Conservation (phyloP, 2,329 filamentous ascomycete species). For the Xylaria hypoxylon region DNA sequence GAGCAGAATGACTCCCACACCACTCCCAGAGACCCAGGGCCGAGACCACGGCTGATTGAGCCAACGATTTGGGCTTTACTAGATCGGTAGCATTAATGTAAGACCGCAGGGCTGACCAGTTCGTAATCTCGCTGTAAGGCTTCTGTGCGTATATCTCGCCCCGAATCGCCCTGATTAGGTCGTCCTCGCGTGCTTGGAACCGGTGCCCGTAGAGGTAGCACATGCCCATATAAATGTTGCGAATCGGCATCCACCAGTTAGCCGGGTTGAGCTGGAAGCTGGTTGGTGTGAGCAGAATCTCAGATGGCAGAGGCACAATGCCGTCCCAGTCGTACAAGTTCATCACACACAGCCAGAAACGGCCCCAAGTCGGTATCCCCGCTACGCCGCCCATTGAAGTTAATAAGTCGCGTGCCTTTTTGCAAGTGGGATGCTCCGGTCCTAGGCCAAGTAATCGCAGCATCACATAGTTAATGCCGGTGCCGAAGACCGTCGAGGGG, state of each 20-base stretch:
- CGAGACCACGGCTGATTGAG: slow-evolving; percentile 8
- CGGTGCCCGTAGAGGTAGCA: slow-evolving; percentile 27
- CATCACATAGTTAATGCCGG: slow-evolving; percentile 23
- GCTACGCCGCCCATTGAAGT: slow-evolving; percentile 13
- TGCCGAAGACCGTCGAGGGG: slow-evolving; percentile 24
- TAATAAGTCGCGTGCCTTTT: slow-evolving; percentile 14
- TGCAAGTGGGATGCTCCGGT: slow-evolving; percentile 2
- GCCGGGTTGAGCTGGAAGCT: slow-evolving; percentile 18
- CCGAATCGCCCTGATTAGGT: slow-evolving; percentile 17
- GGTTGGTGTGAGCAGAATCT: slow-evolving; percentile 11
- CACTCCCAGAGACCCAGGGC: slow-evolving; percentile 12
- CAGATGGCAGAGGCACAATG: slow-evolving; percentile 23
- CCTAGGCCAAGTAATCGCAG: slow-evolving; percentile 16
- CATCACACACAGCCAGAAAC: slow-evolving; percentile 24
- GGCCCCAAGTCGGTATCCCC: slow-evolving; percentile 23
- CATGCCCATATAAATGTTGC: slow-evolving; percentile 24
- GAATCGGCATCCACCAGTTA: slow-evolving; percentile 26
- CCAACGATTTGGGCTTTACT: slow-evolving; percentile 8
- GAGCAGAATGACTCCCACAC: neutral
- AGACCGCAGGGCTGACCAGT: slow-evolving; percentile 16
- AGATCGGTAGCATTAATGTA: slow-evolving; percentile 10
- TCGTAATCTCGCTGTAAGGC: slow-evolving; percentile 8
- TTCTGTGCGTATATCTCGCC: slow-evolving; percentile 11
- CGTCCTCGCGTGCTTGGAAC: slow-evolving; percentile 10
- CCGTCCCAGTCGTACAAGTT: slow-evolving; percentile 26